Base-by-base conservation (phyloP, 2,329 filamentous ascomycete species). In the Keithomyces neogunnii region DNA sequence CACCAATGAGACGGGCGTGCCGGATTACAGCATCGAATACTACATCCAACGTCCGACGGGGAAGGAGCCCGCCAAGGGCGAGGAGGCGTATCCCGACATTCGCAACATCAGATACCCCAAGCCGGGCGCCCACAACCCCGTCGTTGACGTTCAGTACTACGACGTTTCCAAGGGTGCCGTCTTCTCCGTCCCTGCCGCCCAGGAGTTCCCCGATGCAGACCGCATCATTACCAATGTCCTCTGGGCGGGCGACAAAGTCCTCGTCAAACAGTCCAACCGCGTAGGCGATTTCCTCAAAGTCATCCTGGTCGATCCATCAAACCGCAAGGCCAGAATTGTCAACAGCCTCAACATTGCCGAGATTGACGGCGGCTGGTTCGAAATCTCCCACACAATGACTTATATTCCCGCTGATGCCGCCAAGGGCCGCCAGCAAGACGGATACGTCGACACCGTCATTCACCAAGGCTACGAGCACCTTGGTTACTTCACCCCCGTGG, bases 281-380 rank as follows among this genome's bases (percentile, higher is more conserved):
- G 89, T 96, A 60, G 96, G 91, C 64, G 91, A 97, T 62, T 69
- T 89, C n/a, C 78, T 97, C 64, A 89, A 88, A 57, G 84, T 96
- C 30, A 83, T 95, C 5, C 75, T 97, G 5, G 83, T 97, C 51
- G 89, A 99, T 63, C 87, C 93, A 4, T 70, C 74, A 28, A 72
- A 76, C 3, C 84, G 89, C 46, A 83, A 80, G 26, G 91, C 89
- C 32, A 87, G 86, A 66, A 85, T 88, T 1, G 83, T 96, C 46
- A 80, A 92, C 56, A 86, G 84, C 26, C 80, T 88, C 47, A 83
- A 99, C 66, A 82, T 96, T 47, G 81, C 83, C 57, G 77, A 85
- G 52, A 75, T 96, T n/a, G 93, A 99, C 65, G 91, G 91, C 28
- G 95, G 93, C 35, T 99, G 93, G 93, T 92, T 96, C 60, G 93